A percentile compares a stretch with the other conserved stretches of the same genome.
Conservation (phyloP, 2,329 filamentous ascomycete genomes). For the Phaeosphaeriaceae sp. region DNA sequence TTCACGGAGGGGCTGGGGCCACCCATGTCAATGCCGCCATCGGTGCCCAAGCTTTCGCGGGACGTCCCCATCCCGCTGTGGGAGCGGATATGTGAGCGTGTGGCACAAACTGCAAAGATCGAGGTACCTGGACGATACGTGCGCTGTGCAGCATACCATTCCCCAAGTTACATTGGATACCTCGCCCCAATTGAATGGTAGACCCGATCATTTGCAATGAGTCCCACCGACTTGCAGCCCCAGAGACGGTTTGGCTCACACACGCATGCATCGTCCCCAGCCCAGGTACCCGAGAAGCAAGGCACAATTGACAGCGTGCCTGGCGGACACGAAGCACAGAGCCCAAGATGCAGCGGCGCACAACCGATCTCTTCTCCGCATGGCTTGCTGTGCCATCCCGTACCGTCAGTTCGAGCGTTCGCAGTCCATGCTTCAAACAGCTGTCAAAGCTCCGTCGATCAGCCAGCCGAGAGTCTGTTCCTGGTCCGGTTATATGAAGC, state of each 20-base stretch:
- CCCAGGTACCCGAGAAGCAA: slow-evolving; percentile 25
- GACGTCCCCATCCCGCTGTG: slow-evolving; percentile 23
- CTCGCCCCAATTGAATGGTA: slow-evolving; percentile 29
- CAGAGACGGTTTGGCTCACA: slow-evolving; percentile 21
- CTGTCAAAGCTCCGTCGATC: neutral
- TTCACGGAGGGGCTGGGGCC: neutral
- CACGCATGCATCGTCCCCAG: slow-evolving; percentile 19
- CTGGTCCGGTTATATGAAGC: slow-evolving; percentile 27
- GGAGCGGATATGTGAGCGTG: slow-evolving; percentile 29
- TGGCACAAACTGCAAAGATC: slow-evolving; percentile 26
- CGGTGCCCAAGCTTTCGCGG: slow-evolving; percentile 23
- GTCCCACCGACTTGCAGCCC: slow-evolving; percentile 24
- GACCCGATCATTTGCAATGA: slow-evolving; percentile 31
- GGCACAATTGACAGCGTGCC: slow-evolving; percentile 23
- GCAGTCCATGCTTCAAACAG: slow-evolving; percentile 22
- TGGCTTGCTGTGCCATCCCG: slow-evolving; percentile 17
- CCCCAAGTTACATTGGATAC: neutral
- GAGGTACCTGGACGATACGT: slow-evolving; percentile 27
- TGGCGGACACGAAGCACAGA: slow-evolving; percentile 19
- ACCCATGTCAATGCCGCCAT: slow-evolving; percentile 5
- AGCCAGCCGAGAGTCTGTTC: neutral
- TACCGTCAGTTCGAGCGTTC: slow-evolving; percentile 27
- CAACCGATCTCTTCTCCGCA: slow-evolving; percentile 22
- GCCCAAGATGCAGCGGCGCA: slow-evolving; percentile 2
- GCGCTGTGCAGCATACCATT: slow-evolving; percentile 17